Evolutionary conservation across 2,329 filamentous ascomycete species (phyloP).

Genomic region (Pseudogymnoascus sp.): DNA sequence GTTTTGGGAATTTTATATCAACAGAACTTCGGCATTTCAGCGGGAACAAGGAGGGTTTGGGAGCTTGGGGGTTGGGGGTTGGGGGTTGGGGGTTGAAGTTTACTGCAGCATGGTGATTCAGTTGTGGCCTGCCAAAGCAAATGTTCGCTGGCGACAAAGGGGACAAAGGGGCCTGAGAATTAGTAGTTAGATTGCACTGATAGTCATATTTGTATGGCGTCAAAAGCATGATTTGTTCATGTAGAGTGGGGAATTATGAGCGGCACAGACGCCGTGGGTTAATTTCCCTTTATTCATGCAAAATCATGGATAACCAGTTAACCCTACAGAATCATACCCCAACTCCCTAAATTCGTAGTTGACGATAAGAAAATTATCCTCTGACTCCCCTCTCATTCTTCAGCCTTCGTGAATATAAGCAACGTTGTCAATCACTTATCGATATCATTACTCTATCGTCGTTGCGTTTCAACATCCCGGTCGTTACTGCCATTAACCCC

Average conservation of each 20-base stretch:
- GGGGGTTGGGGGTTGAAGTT: background rate
- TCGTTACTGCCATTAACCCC: background rate
- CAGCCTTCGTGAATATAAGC: background rate
- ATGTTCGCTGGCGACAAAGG: background rate
- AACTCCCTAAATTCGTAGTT: background rate
- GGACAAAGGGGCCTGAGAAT: background rate
- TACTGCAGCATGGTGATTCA: background rate
- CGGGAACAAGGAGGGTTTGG: background rate
- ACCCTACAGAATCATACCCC: background rate
- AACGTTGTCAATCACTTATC: background rate
- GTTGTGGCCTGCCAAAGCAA: background rate
- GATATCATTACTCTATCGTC: background rate
- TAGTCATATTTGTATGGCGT: background rate
- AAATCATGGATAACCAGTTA: background rate
- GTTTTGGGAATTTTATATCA: background rate
- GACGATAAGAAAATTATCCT: background rate
- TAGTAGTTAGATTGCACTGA: background rate
- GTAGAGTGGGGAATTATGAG: background rate
- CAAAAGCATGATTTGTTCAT: background rate
- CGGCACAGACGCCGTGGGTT: background rate
- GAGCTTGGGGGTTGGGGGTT: background rate
- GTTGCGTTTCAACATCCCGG: background rate
- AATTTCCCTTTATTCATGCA: slow-evolving; percentile 2
- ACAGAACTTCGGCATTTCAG: background rate
- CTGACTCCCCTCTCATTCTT: background rate